Evolutionary conservation across 768 basidiomycete genomes (phyloP).

Genomic region (Boletus barrowsii): DNA sequence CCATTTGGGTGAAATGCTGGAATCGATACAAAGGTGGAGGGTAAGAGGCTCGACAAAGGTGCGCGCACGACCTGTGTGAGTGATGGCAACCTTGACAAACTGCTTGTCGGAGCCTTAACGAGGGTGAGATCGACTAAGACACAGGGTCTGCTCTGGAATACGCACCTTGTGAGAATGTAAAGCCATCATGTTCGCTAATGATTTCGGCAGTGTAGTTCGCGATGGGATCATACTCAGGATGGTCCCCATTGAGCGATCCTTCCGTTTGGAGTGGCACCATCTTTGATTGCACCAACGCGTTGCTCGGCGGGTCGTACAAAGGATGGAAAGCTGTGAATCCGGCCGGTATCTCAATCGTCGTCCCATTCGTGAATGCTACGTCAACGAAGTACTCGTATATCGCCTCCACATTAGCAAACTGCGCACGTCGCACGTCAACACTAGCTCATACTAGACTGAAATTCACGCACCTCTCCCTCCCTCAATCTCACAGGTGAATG

Average conservation of each 20-base stretch:
- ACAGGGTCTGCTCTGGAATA: background rate
- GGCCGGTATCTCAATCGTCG: background rate
- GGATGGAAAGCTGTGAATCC: slow-evolving; percentile 4
- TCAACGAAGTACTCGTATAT: background rate
- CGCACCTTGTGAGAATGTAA: background rate
- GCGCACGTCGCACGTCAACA: background rate
- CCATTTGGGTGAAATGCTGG: background rate
- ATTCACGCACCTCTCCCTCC: background rate
- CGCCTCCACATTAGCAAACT: background rate
- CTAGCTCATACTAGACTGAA: background rate
- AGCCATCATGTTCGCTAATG: background rate
- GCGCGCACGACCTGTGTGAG: background rate
- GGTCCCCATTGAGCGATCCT: background rate
- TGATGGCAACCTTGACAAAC: background rate
- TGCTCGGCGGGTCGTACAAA: background rate
- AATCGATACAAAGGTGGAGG: background rate
- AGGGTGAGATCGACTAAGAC: background rate
- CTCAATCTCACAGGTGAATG: background rate
- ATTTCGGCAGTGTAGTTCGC: slow-evolving; percentile 3
- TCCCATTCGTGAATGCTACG: background rate
- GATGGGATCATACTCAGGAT: background rate
- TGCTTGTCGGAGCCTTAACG: background rate
- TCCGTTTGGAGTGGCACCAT: background rate
- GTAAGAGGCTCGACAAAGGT: background rate
- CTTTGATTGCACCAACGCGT: background rate